Conservation (phyloP, 495 filamentous ascomycete species). For the Aspergillus cavernicola region DNA sequence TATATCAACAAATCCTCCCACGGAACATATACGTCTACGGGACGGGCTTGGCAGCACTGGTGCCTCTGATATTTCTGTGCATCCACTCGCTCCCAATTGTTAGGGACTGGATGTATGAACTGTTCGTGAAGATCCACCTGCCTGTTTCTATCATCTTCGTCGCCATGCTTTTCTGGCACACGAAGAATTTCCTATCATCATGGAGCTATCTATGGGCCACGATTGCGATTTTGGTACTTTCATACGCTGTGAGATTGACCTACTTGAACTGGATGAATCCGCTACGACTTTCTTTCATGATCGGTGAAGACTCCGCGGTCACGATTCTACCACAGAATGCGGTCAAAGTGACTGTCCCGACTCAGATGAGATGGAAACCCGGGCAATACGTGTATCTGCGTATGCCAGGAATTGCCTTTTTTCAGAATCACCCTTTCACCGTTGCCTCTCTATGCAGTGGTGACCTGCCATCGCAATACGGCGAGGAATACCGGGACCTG, state of each 20-base stretch:
- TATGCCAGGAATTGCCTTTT: conserved; percentile 83
- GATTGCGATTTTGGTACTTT: conserved; percentile 69
- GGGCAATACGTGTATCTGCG: conserved; percentile 94
- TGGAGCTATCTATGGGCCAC: conserved; percentile 90
- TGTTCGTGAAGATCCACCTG: conserved; percentile 78
- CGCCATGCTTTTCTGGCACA: conserved; percentile 92
- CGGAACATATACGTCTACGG: conserved; percentile 69
- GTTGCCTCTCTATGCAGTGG: conserved; percentile 84
- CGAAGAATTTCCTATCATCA: conserved; percentile 83
- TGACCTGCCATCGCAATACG: conserved; percentile 86
- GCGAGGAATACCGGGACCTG: conserved; percentile 81
- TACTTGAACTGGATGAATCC: conserved; percentile 88
- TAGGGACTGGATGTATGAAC: conserved; percentile 66
- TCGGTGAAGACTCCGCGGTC: conserved; percentile 84
- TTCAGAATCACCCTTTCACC: conserved; percentile 95
- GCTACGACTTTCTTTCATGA: conserved; percentile 69
- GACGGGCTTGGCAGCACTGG: conserved; percentile 81
- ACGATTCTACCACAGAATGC: conserved; percentile 87
- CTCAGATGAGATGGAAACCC: conserved; percentile 86
- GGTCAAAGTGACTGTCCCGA: conserved; percentile 89
- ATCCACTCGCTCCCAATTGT: conserved; percentile 74
- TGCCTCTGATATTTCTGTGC: conserved; percentile 76
- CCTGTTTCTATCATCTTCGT: conserved; percentile 78
- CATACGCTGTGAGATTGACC: conserved; percentile 60
- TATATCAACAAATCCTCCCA: conserved; percentile 64